These are phyloP conservation scores for Chloromonas sp. DNA, from an alignment of 163 green algal species.

Conservation along the genomic window DNA sequence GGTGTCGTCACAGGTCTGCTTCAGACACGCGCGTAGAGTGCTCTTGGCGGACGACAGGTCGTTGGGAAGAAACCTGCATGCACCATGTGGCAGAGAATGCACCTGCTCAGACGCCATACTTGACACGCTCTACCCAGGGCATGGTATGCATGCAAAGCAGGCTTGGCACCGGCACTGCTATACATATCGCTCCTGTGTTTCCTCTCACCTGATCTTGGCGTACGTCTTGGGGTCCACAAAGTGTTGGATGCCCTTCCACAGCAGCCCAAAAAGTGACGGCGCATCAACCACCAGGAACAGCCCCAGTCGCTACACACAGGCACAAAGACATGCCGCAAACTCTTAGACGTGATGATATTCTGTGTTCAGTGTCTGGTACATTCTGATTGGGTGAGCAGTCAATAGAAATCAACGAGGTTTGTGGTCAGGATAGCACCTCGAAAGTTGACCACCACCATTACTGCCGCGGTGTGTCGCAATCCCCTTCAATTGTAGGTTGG, in stretches of 20 bases:
- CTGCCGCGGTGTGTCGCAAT: no score
- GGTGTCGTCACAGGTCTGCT: conserved; percentile 36
- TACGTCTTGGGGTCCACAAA: conserved; percentile 69
- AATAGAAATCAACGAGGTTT: no score
- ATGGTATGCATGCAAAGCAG: background rate
- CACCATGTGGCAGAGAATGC: background rate
- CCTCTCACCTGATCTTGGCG: conserved; percentile 55
- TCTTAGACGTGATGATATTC: no score
- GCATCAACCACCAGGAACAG: conserved; percentile 54
- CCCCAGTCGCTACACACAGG: conserved; percentile 43
- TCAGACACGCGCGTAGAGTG: background rate
- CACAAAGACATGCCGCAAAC: no score
- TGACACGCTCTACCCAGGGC: background rate
- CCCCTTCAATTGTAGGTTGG: no score
- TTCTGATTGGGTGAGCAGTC: no score
- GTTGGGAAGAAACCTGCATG: conserved; percentile 19
- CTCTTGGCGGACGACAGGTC: conserved; percentile 17
- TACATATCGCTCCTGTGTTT: background rate
- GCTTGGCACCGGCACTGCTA: no score
- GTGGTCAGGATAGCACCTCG: no score
- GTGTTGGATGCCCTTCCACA: conserved; percentile 59
- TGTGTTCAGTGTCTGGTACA: no score
- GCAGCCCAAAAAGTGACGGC: conserved; percentile 55
- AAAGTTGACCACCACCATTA: no score
- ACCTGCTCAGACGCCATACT: background rate